Conservation (phyloP, 257 asterid species). For the Thymus quinquecostatus region DNA sequence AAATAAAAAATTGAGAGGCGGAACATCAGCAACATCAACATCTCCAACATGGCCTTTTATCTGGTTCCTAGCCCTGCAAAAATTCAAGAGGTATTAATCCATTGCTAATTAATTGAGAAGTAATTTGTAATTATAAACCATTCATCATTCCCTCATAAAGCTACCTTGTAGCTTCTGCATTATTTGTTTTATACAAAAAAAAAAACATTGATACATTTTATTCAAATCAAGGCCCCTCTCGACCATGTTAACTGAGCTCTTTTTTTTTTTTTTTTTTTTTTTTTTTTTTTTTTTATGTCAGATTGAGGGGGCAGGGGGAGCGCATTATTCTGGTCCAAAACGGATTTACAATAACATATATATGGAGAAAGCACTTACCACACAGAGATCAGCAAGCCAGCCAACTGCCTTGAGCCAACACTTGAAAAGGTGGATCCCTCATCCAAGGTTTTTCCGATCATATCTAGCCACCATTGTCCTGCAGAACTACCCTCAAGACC, state of each 20-base stretch:
- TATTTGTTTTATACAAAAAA: background rate
- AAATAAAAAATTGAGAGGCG: too few species aligned
- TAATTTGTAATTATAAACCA: background rate
- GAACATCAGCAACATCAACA: slow-evolving; percentile 96
- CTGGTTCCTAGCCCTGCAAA: slow-evolving; percentile 69
- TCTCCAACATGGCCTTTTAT: slow-evolving; percentile 78
- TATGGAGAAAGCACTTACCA: slow-evolving; percentile 61
- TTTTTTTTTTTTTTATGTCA: too few species aligned
- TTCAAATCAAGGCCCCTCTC: too few species aligned
- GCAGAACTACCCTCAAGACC: slow-evolving; percentile 98
- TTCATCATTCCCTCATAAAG: background rate
- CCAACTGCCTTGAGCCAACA: slow-evolving; percentile 97
- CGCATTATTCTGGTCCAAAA: slow-evolving; percentile 18
- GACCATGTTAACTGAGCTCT: too few species aligned
- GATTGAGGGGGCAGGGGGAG: too few species aligned
- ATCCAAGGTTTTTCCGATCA: slow-evolving; percentile 89
- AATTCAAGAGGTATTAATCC: background rate
- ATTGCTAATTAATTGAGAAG: background rate
- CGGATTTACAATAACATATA: slow-evolving; percentile 10
- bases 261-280: too few species aligned
- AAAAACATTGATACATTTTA: background rate
- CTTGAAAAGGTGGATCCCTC: slow-evolving; percentile 85
- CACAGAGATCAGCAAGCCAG: slow-evolving; percentile 90
- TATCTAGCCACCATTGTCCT: slow-evolving; percentile 98
- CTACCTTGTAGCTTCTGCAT: background rate